phyloP scores from a whole-genome alignment of 2,329 filamentous ascomycete species.

The Colletotrichum noveboracense region DNA sequence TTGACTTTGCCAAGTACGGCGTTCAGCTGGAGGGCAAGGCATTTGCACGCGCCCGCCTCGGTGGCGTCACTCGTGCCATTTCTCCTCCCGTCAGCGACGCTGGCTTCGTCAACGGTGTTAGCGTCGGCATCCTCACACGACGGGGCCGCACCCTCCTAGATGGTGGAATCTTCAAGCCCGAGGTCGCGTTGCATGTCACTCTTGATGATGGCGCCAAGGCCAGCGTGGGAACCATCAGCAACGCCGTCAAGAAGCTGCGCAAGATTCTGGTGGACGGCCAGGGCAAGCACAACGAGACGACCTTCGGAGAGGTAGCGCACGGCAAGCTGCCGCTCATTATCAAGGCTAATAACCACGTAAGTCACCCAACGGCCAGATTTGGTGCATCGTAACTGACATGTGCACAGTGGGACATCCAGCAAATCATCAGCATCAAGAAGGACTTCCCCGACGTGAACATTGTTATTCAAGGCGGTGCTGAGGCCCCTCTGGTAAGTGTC shows the following conservation, averaged over 20 bases:
- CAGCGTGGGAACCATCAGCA: slow-evolving; percentile 27
- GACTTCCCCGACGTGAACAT: slow-evolving; percentile 36
- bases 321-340: slow-evolving; percentile 44
- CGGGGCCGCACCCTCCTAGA: slow-evolving; percentile 40
- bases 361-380: not conserved
- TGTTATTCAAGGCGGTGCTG: slow-evolving; percentile 43
- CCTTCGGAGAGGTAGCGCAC: slow-evolving; percentile 41
- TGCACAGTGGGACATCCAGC: slow-evolving; percentile 42
- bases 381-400: not conserved
- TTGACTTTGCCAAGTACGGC: slow-evolving; percentile 45
- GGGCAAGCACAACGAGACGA: slow-evolving; percentile 34
- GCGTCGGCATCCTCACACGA: slow-evolving; percentile 43
- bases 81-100: slow-evolving; percentile 37
- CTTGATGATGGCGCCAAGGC: slow-evolving; percentile 39
- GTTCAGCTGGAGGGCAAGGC: slow-evolving; percentile 43
- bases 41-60: slow-evolving; percentile 45
- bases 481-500: slow-evolving; percentile 38
- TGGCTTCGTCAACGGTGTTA: slow-evolving; percentile 44
- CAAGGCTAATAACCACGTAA: slow-evolving; percentile 29
- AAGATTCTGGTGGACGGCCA: slow-evolving; percentile 37
- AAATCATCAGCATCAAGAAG: slow-evolving; percentile 42
- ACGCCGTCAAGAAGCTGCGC: slow-evolving; percentile 36
- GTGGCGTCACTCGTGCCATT: slow-evolving; percentile 48
- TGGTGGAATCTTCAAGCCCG: slow-evolving; percentile 44
- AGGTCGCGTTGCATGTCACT: slow-evolving; percentile 46